Base-by-base conservation (phyloP, 257 asterid species). In the Scutellaria minor region DNA sequence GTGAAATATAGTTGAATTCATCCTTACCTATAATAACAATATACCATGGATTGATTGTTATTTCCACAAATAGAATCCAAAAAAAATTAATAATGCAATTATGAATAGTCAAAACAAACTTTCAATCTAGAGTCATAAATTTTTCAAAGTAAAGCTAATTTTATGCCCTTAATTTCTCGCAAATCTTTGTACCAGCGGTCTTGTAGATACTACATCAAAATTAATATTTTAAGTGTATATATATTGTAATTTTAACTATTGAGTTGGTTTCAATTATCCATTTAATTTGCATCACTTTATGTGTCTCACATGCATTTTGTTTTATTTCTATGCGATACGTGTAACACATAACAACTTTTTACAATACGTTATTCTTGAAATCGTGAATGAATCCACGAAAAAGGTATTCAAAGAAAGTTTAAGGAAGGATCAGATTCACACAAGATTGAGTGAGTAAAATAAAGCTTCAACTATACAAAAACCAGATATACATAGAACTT, bases 391-490 rank as follows among this genome's bases (percentile, higher is more conserved):
- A 56, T 56, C 64, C 12, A 58, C 2, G 45, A 31, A 31, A 27
- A 58, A 37, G 4, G 13, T 10, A 8, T 37, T 1, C 9, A 22
- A 51, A 27, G 50, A 31, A n/a, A 7, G 46, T 48, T 15, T 8
- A 66, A n/a, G 58, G 2, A 48, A 48, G 71, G 71, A 31, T 31
- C 47, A 27, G 35, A 48, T 66, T 65, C 58, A 65, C 45, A 65
- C 6, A 46, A 24, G 13, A 24, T 12, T 65, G 42, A 56, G 37
- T 56, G 6, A 22, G 13, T 9, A 56, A 55, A 27, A 24, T 22
- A 2, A 1, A 47, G 15, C 15, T 9, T 24, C 14, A 56, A 9
- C 6, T 22, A 47, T 35, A 46, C 6, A 61, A 9, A 31, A 10
- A 11, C 9, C 7, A 58, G 63, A 56, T 39, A 35, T 59, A 20